Evolutionary conservation across 2,329 filamentous ascomycete species (phyloP), one percentile per base, ranked within the genome.

Genomic region (Trichoderma simmonsii): DNA sequence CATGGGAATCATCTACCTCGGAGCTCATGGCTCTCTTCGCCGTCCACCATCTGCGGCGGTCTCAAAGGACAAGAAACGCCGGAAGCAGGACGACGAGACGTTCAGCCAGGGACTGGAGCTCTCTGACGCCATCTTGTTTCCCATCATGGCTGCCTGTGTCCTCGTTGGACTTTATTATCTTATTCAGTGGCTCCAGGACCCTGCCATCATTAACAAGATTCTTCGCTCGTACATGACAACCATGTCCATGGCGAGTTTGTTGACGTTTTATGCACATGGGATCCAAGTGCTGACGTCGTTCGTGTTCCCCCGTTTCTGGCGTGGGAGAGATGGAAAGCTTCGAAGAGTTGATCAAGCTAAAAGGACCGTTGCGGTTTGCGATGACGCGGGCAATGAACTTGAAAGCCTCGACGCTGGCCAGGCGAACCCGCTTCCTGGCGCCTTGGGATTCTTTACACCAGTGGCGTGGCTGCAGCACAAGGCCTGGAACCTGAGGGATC

Each of bases 101-200:
- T 84, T 80, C 61, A 72, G 80, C 3, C 88, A 75, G 83, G 89
- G 73, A 78, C 86, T 90, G 9, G 81, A 82, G 71, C 90, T 92
- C 1, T 90, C 88, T 0, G 95, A 98, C 81, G 95, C 94, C 62
- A 88, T 98, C 75, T 81, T 97, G 77, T 93, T 98, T 74, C 96
- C 95, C 2, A 76, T 98, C 36, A 85, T 94, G 70, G 95, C 94
- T 6, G 93, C 90, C 2, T 78, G 85, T 11, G 89, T 91, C 1
- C 88, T 98, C 9, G 86, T 90, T 56, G 90, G 90, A 6, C 85
- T 98, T 14, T 98, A 98, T 83, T 91, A 95, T 77, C 85, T 97
- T 73, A 94, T 98, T 79, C 94, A 97, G 80, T 96, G 92, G 88
- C 88, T 98, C 70, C 86, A 95, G 75, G 93, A 97, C 77, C 91